Evolutionary conservation across 306 rosid genomes (phyloP).

Genomic region (Citrullus mucosospermus): DNA sequence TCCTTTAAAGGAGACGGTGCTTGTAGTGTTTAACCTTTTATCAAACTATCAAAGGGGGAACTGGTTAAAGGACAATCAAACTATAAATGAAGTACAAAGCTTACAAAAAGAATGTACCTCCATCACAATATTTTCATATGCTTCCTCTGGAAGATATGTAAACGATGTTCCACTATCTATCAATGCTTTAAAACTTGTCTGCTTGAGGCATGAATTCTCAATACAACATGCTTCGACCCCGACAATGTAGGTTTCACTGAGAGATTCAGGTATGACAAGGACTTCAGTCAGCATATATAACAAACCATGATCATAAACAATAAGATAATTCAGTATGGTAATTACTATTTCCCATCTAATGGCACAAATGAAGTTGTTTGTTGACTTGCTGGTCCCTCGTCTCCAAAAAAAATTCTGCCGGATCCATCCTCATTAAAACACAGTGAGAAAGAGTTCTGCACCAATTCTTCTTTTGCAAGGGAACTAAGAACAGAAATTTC

Average conservation of each 20-base stretch:
- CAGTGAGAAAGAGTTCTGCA: slow-evolving; percentile 66
- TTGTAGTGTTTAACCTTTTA: slow-evolving; percentile 51
- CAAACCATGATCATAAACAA: slow-evolving; percentile 3
- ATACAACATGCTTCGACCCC: slow-evolving; percentile 78
- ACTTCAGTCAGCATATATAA: slow-evolving; percentile 1
- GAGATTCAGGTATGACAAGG: neutral
- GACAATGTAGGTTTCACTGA: slow-evolving; percentile 61
- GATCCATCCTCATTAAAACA: slow-evolving; percentile 64
- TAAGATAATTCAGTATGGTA: neutral
- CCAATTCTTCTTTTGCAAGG: slow-evolving; percentile 69
- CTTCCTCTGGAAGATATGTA: slow-evolving; percentile 72
- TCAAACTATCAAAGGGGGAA: slow-evolving; percentile 43
- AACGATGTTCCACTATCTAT: slow-evolving; percentile 90
- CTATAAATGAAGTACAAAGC: slow-evolving; percentile 7
- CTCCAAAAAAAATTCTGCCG: slow-evolving; percentile 85
- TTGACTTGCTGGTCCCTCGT: slow-evolving; percentile 58
- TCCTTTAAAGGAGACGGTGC: slow-evolving; percentile 33
- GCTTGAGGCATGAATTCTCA: slow-evolving; percentile 45
- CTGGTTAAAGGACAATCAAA: slow-evolving; percentile 17
- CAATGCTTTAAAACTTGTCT: slow-evolving; percentile 51
- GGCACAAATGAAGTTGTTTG: slow-evolving; percentile 69
- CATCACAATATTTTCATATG: slow-evolving; percentile 38
- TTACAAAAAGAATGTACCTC: slow-evolving; percentile 41
- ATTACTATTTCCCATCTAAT: slow-evolving; percentile 57
- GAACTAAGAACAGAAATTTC: slow-evolving; percentile 71